Percentiles rank a stretch among this genome's conserved stretches.
Conservation (phyloP, 1,284 basidiomycete species). For the Sanghuangporus weigelae region DNA sequence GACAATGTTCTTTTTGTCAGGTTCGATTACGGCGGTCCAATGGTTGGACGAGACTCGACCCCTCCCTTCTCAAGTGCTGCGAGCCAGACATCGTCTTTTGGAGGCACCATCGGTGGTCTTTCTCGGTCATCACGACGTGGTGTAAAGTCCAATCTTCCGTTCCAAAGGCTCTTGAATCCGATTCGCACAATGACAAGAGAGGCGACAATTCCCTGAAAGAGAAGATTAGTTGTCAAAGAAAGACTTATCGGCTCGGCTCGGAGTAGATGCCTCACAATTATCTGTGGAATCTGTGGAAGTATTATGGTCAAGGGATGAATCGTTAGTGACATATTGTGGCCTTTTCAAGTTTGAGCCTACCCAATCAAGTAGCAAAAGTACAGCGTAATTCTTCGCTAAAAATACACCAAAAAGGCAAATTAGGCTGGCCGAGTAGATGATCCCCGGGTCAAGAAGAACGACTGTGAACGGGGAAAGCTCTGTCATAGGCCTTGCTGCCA, state of each 20-base stretch:
- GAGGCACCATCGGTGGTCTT: background rate
- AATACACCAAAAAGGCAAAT: background rate
- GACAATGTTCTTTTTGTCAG: too few relatives aligned
- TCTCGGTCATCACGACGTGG: background rate
- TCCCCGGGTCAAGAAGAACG: background rate
- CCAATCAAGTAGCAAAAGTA: background rate
- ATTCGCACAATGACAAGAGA: background rate
- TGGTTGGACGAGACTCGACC: background rate
- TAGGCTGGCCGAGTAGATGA: background rate
- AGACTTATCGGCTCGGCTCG: background rate
- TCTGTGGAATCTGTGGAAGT: background rate
- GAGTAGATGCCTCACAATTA: background rate
- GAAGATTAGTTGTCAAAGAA: background rate
- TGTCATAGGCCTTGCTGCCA: constrained; percentile 54
- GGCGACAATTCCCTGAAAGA: background rate
- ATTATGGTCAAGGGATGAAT: background rate
- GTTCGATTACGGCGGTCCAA: too few relatives aligned
- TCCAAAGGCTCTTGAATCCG: background rate
- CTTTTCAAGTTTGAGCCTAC: background rate
- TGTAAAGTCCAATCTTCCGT: background rate
- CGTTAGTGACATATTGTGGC: background rate
- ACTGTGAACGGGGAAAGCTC: constrained; percentile 56
- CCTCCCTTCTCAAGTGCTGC: background rate
- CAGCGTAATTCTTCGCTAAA: background rate
- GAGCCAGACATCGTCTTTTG: background rate